These are phyloP conservation scores for Aspergillus flavus DNA, from an alignment of 2,329 filamentous ascomycete genomes.

Conservation along the genomic window DNA sequence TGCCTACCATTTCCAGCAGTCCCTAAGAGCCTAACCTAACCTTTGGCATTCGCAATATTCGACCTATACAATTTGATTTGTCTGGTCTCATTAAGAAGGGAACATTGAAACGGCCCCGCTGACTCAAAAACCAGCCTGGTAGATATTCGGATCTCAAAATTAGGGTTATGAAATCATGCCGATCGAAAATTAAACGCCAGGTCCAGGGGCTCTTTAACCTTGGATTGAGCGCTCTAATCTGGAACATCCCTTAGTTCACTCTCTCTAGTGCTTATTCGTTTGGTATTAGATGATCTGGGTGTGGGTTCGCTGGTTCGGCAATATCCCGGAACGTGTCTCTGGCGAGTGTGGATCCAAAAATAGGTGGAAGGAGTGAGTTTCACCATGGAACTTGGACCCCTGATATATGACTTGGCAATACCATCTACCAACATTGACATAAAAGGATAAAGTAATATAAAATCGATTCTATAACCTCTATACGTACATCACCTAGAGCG, in stretches of 20 bases:
- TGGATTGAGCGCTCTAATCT: background rate
- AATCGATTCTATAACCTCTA: background rate
- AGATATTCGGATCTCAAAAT: background rate
- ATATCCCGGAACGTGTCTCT: background rate
- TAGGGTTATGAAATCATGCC: background rate
- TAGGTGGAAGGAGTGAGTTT: background rate
- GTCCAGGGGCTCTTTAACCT: background rate
- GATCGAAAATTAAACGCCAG: background rate
- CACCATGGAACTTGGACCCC: background rate
- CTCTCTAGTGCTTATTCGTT: background rate
- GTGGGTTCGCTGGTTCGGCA: background rate
- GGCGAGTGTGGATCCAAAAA: background rate
- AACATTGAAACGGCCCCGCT: background rate
- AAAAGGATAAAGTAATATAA: background rate
- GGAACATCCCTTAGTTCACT: background rate
- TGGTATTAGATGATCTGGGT: too few species aligned
- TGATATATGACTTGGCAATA: background rate
- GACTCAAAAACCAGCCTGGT: background rate
- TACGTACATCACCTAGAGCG: background rate
- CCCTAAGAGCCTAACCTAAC: background rate
- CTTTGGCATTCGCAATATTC: background rate
- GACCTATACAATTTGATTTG: background rate
- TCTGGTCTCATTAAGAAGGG: background rate
- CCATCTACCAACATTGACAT: background rate
- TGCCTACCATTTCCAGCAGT: background rate